Evolutionary conservation across 2,329 filamentous ascomycete genomes (phyloP).

Genomic region (Fusarium hainanense): DNA sequence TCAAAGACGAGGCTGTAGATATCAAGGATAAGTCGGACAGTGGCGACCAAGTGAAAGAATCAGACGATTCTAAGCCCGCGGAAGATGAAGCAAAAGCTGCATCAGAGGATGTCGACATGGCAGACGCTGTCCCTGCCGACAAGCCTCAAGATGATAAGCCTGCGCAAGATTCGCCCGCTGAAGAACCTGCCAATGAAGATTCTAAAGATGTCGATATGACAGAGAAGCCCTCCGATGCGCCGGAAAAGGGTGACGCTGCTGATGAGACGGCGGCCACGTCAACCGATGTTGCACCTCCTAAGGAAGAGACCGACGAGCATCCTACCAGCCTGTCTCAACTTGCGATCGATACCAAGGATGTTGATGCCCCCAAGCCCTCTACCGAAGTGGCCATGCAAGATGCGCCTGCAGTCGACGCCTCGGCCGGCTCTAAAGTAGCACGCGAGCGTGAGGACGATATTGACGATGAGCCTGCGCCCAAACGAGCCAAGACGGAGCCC

Average conservation of each 20-base stretch:
- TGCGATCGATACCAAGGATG: conserved; percentile 52
- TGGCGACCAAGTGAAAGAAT: conserved; percentile 10
- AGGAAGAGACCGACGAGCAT: conserved; percentile 52
- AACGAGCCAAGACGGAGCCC: conserved; percentile 80
- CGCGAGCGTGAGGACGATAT: conserved; percentile 83
- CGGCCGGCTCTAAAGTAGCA: conserved; percentile 68
- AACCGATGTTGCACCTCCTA: conserved; percentile 39
- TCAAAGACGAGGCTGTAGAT: conserved; percentile 22
- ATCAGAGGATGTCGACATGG: conserved; percentile 32
- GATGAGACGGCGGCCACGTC: conserved; percentile 24
- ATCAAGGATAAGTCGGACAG: conserved; percentile 30
- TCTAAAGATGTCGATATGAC: conserved; percentile 45
- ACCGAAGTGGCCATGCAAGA: conserved; percentile 66
- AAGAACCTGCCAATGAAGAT: conserved; percentile 14
- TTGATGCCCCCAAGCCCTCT: conserved; percentile 44
- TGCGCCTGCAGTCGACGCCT: conserved; percentile 47
- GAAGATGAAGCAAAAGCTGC: neutral
- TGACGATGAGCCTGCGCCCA: conserved; percentile 73
- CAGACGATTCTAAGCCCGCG: conserved; percentile 8
- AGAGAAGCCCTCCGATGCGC: conserved; percentile 35
- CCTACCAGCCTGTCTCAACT: conserved; percentile 54
- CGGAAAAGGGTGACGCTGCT: conserved; percentile 31
- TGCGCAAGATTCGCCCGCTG: conserved; percentile 6
- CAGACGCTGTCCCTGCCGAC: conserved; percentile 16
- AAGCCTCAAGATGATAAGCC: conserved; percentile 20